phyloP scores from a whole-genome alignment of 2,329 filamentous ascomycete species.

The Podosphaera aphanis region DNA sequence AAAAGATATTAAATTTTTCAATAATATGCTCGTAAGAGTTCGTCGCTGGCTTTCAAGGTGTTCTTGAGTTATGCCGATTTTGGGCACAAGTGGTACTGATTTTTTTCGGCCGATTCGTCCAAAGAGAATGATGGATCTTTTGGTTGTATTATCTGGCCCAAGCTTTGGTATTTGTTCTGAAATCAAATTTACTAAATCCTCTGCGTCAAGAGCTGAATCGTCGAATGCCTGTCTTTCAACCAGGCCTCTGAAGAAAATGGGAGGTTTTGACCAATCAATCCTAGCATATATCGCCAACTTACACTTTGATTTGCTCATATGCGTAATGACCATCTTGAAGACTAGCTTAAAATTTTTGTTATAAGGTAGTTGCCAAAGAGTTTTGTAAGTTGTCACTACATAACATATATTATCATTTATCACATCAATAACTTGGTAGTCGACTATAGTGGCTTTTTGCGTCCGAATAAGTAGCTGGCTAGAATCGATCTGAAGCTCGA shows the following conservation, averaged over 20 bases:
- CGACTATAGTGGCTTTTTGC: slow-evolving; percentile 40
- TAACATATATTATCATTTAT: slow-evolving; percentile 53
- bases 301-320: slow-evolving; percentile 74
- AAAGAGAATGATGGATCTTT: slow-evolving; percentile 58
- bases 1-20: slow-evolving; percentile 50
- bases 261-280: slow-evolving; percentile 61
- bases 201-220: slow-evolving; percentile 48
- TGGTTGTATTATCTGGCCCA: slow-evolving; percentile 49
- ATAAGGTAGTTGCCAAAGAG: slow-evolving; percentile 52
- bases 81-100: slow-evolving; percentile 35
- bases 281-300: slow-evolving; percentile 74
- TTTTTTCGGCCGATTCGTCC: slow-evolving; percentile 49
- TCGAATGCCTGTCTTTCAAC: slow-evolving; percentile 51
- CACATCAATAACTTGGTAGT: slow-evolving; percentile 70
- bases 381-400: slow-evolving; percentile 37
- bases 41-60: slow-evolving; percentile 30
- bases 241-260: slow-evolving; percentile 32
- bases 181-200: slow-evolving; percentile 51
- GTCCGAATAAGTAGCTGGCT: slow-evolving; percentile 39
- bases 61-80: slow-evolving; percentile 19
- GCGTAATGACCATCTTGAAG: slow-evolving; percentile 82
- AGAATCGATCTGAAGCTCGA: slow-evolving; percentile 54
- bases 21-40: slow-evolving; percentile 43
- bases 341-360: slow-evolving; percentile 57
- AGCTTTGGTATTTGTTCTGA: slow-evolving; percentile 57